Evolutionary conservation across 169 alveolate genomes (phyloP), one percentile per base, ranked within the genome.

Genomic region (Plasmodium vivax): DNA sequence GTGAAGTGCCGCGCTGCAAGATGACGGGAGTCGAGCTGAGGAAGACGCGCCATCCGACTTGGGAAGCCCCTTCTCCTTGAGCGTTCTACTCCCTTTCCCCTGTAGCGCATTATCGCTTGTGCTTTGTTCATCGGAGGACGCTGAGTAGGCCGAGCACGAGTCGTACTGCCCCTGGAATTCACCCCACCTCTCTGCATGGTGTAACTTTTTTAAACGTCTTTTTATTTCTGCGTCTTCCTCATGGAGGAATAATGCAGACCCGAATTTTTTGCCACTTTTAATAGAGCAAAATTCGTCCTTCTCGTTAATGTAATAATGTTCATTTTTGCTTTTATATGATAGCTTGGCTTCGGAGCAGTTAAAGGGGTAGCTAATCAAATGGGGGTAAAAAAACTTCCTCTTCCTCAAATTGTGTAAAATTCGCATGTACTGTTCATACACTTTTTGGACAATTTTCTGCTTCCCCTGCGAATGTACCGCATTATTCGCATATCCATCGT

Each of bases 271-370:
- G 9, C 81, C 81, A 36, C 82, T 56, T 9, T 79, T 32, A 45
- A 87, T 87, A 38, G 93, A 75, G 43, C 32, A 56, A 9, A 87
- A 87, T 75, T 87, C 93, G 58, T 87, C 71, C 41, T 87, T 41
- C 32, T 85, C 79, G 45, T 77, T 87, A 34, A 87, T 75, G 47
- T 87, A 87, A 54, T 87, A 87, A 74, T 75, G 62, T 36, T 87
- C 85, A 30, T 75, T 54, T 87, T 10, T 87, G 32, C 56, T 71
- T 87, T 87, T 87, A 56, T 87, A 87, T 23, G 68, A 38, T 51
- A 79, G n/a, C 6, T 43, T 87, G 8, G n/a, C 84, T 6, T 45
- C 74, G 4, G 92, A 84, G 54, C 75, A 84, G n/a, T 87, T 87
- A 54, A 87, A 87, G 19, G 85, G 85, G 41, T 34, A 75, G 8